These are phyloP conservation scores for Lactarius vividus DNA, from an alignment of 768 basidiomycete genomes.

Conservation along the genomic window DNA sequence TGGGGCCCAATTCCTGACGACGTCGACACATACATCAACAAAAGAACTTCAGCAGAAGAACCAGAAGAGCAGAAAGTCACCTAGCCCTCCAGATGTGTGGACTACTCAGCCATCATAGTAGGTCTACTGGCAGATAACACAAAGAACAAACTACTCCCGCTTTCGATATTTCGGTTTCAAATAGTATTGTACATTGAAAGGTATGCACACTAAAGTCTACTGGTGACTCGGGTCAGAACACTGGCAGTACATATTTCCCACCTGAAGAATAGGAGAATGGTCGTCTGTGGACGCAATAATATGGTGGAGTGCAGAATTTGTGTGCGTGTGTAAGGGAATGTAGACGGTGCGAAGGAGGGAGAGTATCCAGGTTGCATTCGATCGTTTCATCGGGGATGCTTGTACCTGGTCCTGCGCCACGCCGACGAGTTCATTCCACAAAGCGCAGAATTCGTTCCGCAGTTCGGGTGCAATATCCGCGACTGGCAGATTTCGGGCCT, in stretches of 20 bases:
- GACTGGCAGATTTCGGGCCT: not conserved
- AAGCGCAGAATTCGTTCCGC: conserved; percentile 7
- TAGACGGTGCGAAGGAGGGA: not conserved
- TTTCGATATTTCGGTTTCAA: too few species aligned
- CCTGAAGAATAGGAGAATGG: not conserved
- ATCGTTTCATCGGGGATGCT: not conserved
- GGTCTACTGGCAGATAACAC: too few species aligned
- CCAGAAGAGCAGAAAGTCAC: too few species aligned
- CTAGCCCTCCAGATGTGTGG: too few species aligned
- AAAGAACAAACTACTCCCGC: too few species aligned
- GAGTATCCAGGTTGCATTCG: conserved; percentile 14
- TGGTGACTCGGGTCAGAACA: not conserved
- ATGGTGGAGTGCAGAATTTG: not conserved
- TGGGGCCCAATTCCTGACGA: too few species aligned
- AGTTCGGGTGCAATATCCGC: not conserved
- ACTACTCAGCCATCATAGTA: too few species aligned
- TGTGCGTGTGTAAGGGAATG: conserved; percentile 3
- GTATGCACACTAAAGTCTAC: not conserved
- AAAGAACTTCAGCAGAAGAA: too few species aligned
- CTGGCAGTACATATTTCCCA: not conserved
- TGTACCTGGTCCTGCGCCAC: conserved; percentile 1
- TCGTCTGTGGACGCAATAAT: not conserved
- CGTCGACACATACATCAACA: too few species aligned
- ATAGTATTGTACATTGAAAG: too few species aligned
- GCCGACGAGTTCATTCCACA: conserved; percentile 9